These are phyloP conservation scores for Amaranthus tricolor DNA, from an alignment of 179 eudicot species.

Conservation along the genomic window DNA sequence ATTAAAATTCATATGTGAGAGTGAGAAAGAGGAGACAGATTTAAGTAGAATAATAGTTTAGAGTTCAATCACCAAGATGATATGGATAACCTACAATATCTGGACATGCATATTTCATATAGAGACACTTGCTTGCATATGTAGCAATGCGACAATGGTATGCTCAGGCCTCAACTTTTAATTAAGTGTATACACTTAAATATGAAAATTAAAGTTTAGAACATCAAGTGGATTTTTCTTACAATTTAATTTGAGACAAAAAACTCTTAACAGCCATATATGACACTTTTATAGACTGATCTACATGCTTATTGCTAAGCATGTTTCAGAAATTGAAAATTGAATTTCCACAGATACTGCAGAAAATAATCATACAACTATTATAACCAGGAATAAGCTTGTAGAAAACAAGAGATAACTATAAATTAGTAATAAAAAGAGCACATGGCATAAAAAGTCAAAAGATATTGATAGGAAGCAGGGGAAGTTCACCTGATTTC, in stretches of 20 bases:
- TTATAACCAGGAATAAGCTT: background rate
- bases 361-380: background rate
- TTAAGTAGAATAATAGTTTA: background rate
- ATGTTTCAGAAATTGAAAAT: background rate
- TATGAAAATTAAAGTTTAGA: background rate
- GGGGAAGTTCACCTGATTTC: constrained; percentile 72
- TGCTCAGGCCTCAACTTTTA: background rate
- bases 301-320: background rate
- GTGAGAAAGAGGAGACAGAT: background rate
- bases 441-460: background rate
- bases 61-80: background rate
- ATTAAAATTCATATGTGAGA: background rate
- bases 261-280: background rate
- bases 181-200: background rate
- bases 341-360: background rate
- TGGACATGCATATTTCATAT: background rate
- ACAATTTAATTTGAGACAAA: background rate
- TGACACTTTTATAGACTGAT: background rate
- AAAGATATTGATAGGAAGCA: background rate
- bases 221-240: background rate
- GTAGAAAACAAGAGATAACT: background rate
- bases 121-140: background rate
- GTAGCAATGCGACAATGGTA: background rate
- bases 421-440: background rate
- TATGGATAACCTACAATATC: no score